Conservation (phyloP, 257 asterid species). For the Paulownia fortunei region DNA sequence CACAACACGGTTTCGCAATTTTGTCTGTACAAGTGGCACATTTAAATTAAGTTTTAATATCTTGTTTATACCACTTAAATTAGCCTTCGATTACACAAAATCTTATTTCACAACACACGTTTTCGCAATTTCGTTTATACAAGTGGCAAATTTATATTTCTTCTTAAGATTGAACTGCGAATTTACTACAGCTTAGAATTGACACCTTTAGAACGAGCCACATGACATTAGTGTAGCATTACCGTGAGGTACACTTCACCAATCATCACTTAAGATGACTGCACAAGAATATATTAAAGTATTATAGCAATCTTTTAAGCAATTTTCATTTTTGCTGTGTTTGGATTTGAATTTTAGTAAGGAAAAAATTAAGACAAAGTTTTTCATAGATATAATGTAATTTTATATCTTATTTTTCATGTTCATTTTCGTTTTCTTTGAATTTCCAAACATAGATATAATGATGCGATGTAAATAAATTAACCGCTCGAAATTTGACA, state of each 20-base stretch:
- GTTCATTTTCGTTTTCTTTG: no score
- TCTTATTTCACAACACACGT: not conserved
- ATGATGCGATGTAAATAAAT: no score
- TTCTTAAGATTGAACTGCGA: not conserved
- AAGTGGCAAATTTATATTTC: not conserved
- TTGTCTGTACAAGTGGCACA: not conserved
- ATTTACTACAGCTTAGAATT: not conserved
- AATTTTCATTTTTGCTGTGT: not conserved
- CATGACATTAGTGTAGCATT: not conserved
- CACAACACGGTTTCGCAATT: not conserved
- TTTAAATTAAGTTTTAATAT: not conserved
- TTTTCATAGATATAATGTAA: no score
- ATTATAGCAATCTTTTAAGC: not conserved
- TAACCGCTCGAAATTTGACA: no score
- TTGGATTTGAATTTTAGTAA: no score
- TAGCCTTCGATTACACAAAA: not conserved
- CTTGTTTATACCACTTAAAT: not conserved
- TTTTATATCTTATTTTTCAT: no score
- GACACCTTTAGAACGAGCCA: not conserved
- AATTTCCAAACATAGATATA: no score
- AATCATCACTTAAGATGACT: not conserved
- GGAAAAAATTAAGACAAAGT: no score
- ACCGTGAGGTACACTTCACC: slow-evolving; percentile 33
- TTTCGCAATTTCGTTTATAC: not conserved
- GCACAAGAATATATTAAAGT: not conserved